A percentile compares a stretch with the other conserved stretches of the same genome.
These are phyloP conservation scores for Penicillium sp. DNA, from an alignment of 2,329 filamentous ascomycete species.

Conservation along the genomic window DNA sequence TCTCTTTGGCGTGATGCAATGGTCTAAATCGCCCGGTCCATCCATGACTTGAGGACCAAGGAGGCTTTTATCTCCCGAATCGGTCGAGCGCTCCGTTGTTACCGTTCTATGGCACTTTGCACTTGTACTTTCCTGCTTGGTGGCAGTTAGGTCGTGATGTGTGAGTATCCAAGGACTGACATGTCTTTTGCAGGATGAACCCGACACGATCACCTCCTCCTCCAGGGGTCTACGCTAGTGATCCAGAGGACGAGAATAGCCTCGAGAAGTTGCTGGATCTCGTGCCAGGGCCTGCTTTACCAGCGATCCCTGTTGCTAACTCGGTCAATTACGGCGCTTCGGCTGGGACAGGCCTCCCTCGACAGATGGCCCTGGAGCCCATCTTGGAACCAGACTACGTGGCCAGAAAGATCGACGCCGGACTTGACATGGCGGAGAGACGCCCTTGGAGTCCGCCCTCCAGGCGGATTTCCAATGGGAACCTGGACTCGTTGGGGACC, in stretches of 20 bases:
- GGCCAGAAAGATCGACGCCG: conserved; percentile 30
- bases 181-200: conserved; percentile 17
- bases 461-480: conserved; percentile 5
- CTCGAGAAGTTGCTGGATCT: conserved; percentile 17
- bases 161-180: neutral
- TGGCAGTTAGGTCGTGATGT: too few species aligned
- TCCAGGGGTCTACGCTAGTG: conserved; percentile 3
- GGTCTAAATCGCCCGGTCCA: too few species aligned
- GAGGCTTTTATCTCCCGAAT: too few species aligned
- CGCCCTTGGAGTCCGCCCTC: conserved; percentile 1
- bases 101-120: too few species aligned
- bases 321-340: conserved; percentile 39
- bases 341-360: conserved; percentile 31
- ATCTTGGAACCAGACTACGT: conserved; percentile 28
- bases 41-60: too few species aligned
- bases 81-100: too few species aligned
- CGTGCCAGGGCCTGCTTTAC: conserved; percentile 22
- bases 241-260: conserved; percentile 6
- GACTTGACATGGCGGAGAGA: conserved; percentile 16
- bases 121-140: too few species aligned
- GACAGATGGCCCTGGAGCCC: conserved; percentile 27
- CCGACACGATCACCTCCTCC: conserved; percentile 18
- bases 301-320: conserved; percentile 34
- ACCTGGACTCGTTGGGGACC: conserved; percentile 8
- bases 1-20: too few species aligned